Evolutionary conservation across 768 basidiomycete species (phyloP), one percentile per base, ranked within the genome.

Genomic region (Rhodocollybia butyracea): DNA sequence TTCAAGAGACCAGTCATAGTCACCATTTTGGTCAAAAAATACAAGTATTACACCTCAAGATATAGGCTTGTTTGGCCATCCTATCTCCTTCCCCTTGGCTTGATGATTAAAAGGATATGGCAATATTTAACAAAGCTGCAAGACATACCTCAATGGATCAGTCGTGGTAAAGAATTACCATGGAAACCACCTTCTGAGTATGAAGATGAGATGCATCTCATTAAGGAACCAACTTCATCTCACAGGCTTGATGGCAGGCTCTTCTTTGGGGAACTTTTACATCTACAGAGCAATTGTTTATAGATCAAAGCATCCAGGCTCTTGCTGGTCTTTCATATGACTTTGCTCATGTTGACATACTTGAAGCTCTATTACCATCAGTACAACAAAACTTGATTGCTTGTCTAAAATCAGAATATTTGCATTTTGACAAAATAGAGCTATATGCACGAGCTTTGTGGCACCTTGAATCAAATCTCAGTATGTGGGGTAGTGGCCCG

Each of bases 191-290:
- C 34, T 36, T 36, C 34, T 8, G 34, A 36, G 17, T 36, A 36
- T 17, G 17, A 36, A 8, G 34, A 36, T 36, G 34, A 36, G 17
- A 17, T 36, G 8, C 34, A 36, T 8, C 17, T 8, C 43, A 38
- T 57, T 43, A 48, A 51, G n/a, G 48, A 57, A 43, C 56, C 46
- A 51, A 41, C 15, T 10, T 15, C 56, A 19, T 41, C 22, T n/a
- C 56, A 51, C 32, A 42, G 48, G 48, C 56, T 57, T 27, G 56
- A 57, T 51, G 56, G 56, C 56, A 57, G 41, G 56, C 56, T 29
- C 48, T 57, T 17, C 48, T 51, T 24, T 57, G 56, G 56, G 51
- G 48, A 24, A 51, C 45, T 10, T 31, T 32, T 19, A 57, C 56
- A 43, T 57, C 56, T 48, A 57, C 56, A 11, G 47, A 51, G 42